Evolutionary conservation across 83 land plant genomes (phyloP).

Genomic region (Isoetes engelmannii): DNA sequence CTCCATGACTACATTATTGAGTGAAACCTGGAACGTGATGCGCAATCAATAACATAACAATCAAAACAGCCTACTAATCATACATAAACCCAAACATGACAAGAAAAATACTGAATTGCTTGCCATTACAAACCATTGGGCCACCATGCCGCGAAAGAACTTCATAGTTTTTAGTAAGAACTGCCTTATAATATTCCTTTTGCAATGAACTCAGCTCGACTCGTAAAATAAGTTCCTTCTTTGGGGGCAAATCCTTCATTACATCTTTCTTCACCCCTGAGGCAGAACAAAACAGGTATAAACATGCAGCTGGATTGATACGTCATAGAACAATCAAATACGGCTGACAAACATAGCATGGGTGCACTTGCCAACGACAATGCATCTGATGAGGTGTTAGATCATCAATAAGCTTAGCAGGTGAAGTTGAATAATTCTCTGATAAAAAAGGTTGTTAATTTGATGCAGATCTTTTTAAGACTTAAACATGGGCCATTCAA

Average conservation of each 20-base stretch:
- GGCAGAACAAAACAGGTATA: not conserved
- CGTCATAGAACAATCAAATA: no score
- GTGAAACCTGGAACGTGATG: slow-evolving; percentile 53
- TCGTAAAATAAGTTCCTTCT: slow-evolving; percentile 92
- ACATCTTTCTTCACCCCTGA: slow-evolving; percentile 98
- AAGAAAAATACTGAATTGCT: not conserved
- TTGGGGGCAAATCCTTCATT: slow-evolving; percentile 91
- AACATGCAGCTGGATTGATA: not conserved
- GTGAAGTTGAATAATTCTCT: no score
- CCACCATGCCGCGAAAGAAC: slow-evolving; percentile 79
- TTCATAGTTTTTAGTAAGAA: slow-evolving; percentile 89
- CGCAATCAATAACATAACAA: not conserved
- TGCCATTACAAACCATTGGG: slow-evolving; percentile 52
- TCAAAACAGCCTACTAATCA: not conserved
- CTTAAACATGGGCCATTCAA: no score
- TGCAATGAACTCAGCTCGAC: slow-evolving; percentile 80
- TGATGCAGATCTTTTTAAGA: no score
- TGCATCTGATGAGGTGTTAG: no score
- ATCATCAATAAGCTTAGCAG: no score
- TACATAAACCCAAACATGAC: not conserved
- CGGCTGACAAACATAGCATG: no score
- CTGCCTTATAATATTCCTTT: slow-evolving; percentile 90
- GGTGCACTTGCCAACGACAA: no score
- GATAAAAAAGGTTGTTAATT: no score
- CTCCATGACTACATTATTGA: slow-evolving; percentile 97